Conservation (phyloP, 768 basidiomycete genomes). For the Podaxis rugospora region DNA sequence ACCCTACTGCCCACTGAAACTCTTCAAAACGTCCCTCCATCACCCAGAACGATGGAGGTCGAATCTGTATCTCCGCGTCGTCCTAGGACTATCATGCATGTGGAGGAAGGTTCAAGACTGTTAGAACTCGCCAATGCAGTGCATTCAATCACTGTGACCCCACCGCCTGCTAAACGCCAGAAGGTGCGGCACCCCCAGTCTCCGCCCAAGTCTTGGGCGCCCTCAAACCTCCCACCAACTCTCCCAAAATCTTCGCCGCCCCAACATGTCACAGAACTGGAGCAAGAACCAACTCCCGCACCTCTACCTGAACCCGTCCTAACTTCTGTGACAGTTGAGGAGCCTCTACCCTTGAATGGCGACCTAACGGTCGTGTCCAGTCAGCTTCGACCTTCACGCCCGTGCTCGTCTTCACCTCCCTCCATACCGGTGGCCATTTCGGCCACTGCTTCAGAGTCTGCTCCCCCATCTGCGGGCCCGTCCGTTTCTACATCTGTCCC, state of each 20-base stretch:
- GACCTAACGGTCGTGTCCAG: conserved; percentile 1
- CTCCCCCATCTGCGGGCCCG: background rate
- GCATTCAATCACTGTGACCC: background rate
- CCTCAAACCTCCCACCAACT: background rate
- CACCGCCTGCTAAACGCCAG: conserved; percentile 3
- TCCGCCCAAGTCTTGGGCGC: background rate
- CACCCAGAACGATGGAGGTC: background rate
- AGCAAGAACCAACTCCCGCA: conserved; percentile 5
- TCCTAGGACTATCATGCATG: background rate
- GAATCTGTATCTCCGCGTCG: background rate
- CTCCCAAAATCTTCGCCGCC: background rate
- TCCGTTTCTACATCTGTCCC: background rate
- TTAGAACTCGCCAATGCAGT: conserved; percentile 9
- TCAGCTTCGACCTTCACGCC: conserved; percentile 15
- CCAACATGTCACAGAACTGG: background rate
- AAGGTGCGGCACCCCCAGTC: background rate
- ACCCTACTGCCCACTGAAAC: background rate
- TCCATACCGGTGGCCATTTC: background rate
- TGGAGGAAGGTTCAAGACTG: conserved; percentile 3
- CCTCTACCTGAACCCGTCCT: conserved; percentile 2
- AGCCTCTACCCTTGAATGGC: background rate
- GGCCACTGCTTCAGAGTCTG: background rate
- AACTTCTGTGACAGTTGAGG: background rate
- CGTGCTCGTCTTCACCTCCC: background rate
- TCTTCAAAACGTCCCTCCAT: background rate